Base-by-base conservation (phyloP, 768 basidiomycete genomes). In the Cyathus striatus region DNA sequence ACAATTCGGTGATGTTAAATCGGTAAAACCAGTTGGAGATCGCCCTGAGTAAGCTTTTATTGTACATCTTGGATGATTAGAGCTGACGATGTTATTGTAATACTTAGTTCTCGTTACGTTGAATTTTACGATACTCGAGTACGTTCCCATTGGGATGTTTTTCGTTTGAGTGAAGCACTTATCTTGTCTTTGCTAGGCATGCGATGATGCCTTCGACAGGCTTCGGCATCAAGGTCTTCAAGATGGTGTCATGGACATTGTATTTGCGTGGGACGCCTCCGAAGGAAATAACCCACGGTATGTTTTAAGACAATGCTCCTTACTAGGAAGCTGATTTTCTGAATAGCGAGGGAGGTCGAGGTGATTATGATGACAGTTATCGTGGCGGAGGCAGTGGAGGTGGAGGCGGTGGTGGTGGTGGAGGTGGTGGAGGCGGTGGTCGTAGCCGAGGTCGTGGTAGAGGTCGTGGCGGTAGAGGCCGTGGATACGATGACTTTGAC, bases 111-210 rank as follows among this genome's bases (percentile, higher is more conserved):
- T 53, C 83, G 89, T 45, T 82, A 89, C 49, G 86, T 98, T n/a
- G 93, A 98, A 58, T 93, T 82, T 57, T 99, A 84, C 57, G 96
- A 99, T 57, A 89, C 78, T 18, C 69, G 91, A 59, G 91, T 88
- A 50, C 60, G 81, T 52, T 13, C 6, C 27, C n/a, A 33, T 6
- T 16, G 6, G 26, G 12, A 25, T 4, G 26, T 35, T 3, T 30
- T 23, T 23, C 44, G 25, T 46, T 49, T 59, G 10, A 53, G 33
- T 21, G 17, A 20, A 21, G 13, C 18, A 23, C 24, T 27, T 25
- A 23, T 25, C 23, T 27, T 41, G 20, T 41, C 13, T 47, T 36
- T n/a, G n/a, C n/a, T 37, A 91, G 82, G 89, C 84, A 18, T 82
- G 81, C 43, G 81, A 81, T 23, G 80, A 88, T 51, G 86, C 93